phyloP scores from a whole-genome alignment of 2,329 filamentous ascomycete species.

The Trichoderma harzianum region DNA sequence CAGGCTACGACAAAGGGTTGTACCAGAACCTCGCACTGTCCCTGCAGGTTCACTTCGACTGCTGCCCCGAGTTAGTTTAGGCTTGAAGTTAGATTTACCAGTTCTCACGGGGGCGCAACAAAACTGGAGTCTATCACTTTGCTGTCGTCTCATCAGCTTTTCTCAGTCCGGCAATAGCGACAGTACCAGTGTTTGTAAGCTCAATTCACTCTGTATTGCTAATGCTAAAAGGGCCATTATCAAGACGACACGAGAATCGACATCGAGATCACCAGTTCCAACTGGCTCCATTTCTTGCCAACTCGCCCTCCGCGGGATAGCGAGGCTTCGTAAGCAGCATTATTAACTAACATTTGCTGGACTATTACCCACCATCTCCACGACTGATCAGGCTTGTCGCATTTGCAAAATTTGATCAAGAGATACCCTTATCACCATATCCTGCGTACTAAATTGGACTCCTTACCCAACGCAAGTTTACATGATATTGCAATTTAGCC shows the following conservation, averaged over 20 bases:
- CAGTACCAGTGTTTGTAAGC: no score
- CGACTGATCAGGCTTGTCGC: neutral
- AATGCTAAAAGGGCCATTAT: no score
- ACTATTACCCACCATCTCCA: neutral
- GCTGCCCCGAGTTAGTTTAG: neutral
- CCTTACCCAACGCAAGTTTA: neutral
- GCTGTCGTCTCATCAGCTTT: no score
- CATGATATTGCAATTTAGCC: neutral
- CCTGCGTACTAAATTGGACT: neutral
- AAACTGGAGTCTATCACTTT: no score
- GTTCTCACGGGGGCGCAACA: neutral
- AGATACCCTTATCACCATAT: neutral
- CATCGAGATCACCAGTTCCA: no score
- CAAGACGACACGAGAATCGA: no score
- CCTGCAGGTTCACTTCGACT: neutral
- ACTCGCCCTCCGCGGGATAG: neutral
- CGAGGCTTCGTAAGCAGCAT: neutral
- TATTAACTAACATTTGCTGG: neutral
- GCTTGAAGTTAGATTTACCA: neutral
- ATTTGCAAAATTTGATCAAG: neutral
- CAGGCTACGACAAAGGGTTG: neutral
- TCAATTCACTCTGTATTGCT: no score
- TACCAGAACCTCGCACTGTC: neutral
- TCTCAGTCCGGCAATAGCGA: no score
- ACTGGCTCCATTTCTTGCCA: no score